These are phyloP conservation scores for Spathaspora girioi DNA, from an alignment of 805 yeast species.

Conservation along the genomic window DNA sequence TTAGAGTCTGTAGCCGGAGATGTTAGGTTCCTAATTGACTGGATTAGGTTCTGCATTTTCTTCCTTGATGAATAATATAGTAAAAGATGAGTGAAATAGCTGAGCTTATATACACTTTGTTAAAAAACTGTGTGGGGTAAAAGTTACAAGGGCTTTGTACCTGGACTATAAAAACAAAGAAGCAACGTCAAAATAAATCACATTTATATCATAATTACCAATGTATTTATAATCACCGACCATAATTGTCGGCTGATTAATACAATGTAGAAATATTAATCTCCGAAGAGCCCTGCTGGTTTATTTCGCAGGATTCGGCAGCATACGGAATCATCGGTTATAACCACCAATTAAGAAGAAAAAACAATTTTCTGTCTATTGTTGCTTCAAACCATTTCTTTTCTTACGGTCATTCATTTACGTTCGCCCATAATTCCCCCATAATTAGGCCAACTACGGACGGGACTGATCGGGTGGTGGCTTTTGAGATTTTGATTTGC, in stretches of 20 bases:
- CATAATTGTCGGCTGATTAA: neutral
- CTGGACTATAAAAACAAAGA: neutral
- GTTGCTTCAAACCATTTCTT: too few relatives aligned
- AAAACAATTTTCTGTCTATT: too few relatives aligned
- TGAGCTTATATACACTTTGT: neutral
- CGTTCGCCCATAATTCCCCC: too few relatives aligned
- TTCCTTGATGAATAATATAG: neutral
- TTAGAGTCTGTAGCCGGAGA: conserved; percentile 9
- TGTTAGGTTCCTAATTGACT: conserved; percentile 10
- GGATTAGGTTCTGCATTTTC: conserved; percentile 1
- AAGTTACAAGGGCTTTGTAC: neutral
- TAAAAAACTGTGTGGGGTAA: neutral
- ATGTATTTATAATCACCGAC: neutral
- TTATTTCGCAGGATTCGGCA: neutral
- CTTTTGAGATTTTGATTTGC: too few relatives aligned
- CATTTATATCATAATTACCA: neutral
- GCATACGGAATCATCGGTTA: neutral
- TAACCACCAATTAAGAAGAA: too few relatives aligned
- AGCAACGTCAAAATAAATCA: neutral
- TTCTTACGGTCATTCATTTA: too few relatives aligned
- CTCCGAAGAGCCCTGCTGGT: neutral
- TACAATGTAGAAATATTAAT: neutral
- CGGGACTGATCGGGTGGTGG: too few relatives aligned
- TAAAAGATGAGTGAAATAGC: neutral
- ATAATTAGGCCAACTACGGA: too few relatives aligned